Conservation (phyloP, 129 eudicot species). For the Artemisia tridentata region DNA sequence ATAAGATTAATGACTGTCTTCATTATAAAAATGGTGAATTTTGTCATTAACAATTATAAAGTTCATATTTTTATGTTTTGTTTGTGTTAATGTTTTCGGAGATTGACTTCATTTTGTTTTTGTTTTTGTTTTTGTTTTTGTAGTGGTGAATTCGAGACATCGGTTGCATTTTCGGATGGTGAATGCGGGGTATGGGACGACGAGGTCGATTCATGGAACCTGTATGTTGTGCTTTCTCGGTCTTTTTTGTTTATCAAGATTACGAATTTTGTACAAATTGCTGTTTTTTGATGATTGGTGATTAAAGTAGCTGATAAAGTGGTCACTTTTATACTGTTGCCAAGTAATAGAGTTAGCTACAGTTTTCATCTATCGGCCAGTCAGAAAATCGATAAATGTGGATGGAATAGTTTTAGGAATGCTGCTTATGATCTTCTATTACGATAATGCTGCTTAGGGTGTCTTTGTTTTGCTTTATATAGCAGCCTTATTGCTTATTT, state of each 20-base stretch:
- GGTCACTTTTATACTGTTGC: too few relatives aligned
- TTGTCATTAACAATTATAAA: neutral
- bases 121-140: conserved; percentile 14
- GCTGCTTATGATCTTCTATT: too few relatives aligned
- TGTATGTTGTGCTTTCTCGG: conserved; percentile 30
- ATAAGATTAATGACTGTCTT: conserved; percentile 6
- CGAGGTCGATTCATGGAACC: conserved; percentile 48
- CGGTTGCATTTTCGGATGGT: conserved; percentile 24
- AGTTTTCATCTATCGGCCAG: too few relatives aligned
- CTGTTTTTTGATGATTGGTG: neutral
- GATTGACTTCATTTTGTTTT: too few relatives aligned
- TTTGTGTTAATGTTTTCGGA: conserved; percentile 4
- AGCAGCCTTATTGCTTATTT: too few relatives aligned
- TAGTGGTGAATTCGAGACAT: conserved; percentile 28
- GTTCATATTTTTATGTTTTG: neutral
- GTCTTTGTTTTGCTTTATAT: too few relatives aligned
- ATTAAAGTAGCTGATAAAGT: too few relatives aligned
- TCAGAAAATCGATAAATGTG: too few relatives aligned
- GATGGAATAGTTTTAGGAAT: too few relatives aligned
- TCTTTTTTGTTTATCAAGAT: neutral
- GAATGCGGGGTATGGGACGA: conserved; percentile 22
- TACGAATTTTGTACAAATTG: neutral
- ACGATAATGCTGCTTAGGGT: too few relatives aligned
- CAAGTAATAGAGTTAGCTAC: too few relatives aligned
- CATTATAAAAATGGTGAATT: conserved; percentile 25